Evolutionary conservation across 208 protist genomes (phyloP).

Genomic region (Trypanosoma lewisi): DNA sequence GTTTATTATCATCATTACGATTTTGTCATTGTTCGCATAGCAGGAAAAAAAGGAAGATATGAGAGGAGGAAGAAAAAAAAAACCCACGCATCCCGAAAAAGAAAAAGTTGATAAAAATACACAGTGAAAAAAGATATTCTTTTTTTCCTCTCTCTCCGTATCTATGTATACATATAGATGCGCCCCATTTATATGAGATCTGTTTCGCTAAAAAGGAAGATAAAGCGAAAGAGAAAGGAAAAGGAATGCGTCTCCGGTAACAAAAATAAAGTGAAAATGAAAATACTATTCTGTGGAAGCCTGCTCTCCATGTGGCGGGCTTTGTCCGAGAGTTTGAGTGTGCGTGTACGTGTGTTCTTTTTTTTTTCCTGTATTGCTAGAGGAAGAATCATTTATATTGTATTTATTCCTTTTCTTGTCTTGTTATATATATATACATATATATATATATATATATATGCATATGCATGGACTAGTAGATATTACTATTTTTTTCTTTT

Average conservation of each 20-base stretch:
- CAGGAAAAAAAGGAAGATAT: not conserved
- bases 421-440: no score
- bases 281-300: no score
- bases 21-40: no score
- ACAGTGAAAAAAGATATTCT: not conserved
- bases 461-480: not conserved
- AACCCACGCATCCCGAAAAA: constrained; percentile 1
- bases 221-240: no score
- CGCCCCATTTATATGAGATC: no score
- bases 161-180: not conserved
- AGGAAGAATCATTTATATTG: not conserved
- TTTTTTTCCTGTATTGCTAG: not conserved
- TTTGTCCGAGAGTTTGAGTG: not conserved
- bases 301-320: no score
- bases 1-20: not conserved
- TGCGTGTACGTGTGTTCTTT: not conserved
- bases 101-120: not conserved
- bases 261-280: constrained; percentile 13
- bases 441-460: constrained; percentile 19
- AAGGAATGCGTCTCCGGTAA: not conserved
- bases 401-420: not conserved
- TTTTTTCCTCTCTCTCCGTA: constrained; percentile 11
- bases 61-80: constrained; percentile 2
- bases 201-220: no score
- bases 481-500: constrained; percentile 10